Base-by-base conservation (phyloP, 2,329 filamentous ascomycete species). In the Fusarium sp. region DNA sequence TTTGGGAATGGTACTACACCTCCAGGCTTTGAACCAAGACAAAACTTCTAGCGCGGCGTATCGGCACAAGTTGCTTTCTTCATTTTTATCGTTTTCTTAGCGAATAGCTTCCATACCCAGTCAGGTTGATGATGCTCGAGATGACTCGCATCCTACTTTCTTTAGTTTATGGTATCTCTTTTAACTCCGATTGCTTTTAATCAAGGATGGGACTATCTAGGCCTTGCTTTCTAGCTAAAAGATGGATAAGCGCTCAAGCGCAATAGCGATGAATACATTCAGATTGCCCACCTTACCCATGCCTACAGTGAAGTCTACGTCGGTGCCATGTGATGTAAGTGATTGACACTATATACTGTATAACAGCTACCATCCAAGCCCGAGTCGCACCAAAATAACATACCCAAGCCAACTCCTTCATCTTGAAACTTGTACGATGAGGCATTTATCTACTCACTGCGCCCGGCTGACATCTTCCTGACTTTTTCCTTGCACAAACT, bases 401-500 rank as follows among this genome's bases (percentile, higher is more conserved):
- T 60, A 50, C 38, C 41, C 62, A 67, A 64, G 27, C 45, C 50
- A 44, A 32, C 15, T 50, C 20, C 27, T 30, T 23, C 45, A 33
- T 23, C 26, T 50, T 30, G 17, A 15, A 37, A 14, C 20, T 46
- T 42, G 41, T 56, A 30, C 15, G 23, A 63, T 38, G 64, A 56
- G 49, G 30, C 41, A 59, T 48, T 52, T 38, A 38, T 18, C 33
- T 65, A 40, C 49, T 76, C 73, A 18, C 66, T 67, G 42, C 74
- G 64, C 1, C 72, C 71, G 3, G 60, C 71, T 15, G 73, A 70
- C 17, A 75, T 65, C 44, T 67, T 68, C 23, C 73, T 71, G 46
- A 73, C 60, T 10, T 69, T 78, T 14, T 74, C 71, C 48, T 74
- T 76, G 54, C 77, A 80, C 23, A 80, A 55, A 42, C 75, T 78